phyloP scores from a whole-genome alignment of 192 early-diverging fungal species.

The Umbelopsis sp. region DNA sequence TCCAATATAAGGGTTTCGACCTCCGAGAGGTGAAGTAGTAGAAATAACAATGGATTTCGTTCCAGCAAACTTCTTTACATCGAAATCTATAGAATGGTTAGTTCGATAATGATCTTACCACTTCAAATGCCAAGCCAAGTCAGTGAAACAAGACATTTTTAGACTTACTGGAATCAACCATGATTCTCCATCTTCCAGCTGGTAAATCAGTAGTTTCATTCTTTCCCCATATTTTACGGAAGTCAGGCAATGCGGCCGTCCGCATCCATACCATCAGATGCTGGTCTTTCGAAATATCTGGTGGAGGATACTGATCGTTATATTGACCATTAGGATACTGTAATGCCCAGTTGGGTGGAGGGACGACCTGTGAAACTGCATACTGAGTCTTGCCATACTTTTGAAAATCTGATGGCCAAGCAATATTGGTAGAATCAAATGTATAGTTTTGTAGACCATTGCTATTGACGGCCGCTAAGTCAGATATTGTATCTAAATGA shows the following conservation, averaged over 20 bases:
- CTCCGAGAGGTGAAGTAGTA: conserved; percentile 91
- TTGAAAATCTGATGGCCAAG: conserved; percentile 82
- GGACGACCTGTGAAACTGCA: conserved; percentile 55
- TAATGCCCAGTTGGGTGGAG: conserved; percentile 82
- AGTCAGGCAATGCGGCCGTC: conserved; percentile 89
- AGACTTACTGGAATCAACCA: conserved; percentile 69
- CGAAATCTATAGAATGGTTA: conserved; percentile 64
- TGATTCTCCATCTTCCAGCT: conserved; percentile 68
- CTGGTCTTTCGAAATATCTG: conserved; percentile 70
- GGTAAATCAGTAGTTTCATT: conserved; percentile 62
- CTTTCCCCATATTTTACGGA: conserved; percentile 89
- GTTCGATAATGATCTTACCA: not conserved
- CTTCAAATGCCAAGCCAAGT: not conserved
- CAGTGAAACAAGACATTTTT: not conserved
- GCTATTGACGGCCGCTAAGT: conserved; percentile 12
- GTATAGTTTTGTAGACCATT: conserved; percentile 32
- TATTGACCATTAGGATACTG: conserved; percentile 60
- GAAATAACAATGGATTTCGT: conserved; percentile 95
- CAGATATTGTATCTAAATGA: conserved; percentile 30
- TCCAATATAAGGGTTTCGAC: conserved; percentile 95
- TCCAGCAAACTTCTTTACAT: conserved; percentile 83
- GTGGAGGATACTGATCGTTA: conserved; percentile 47
- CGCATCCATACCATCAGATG: conserved; percentile 97
- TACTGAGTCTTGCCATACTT: conserved; percentile 68
- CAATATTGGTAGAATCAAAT: conserved; percentile 71